These are phyloP conservation scores for Vickermania spadyakhi DNA, from an alignment of 208 protist species.

Conservation along the genomic window DNA sequence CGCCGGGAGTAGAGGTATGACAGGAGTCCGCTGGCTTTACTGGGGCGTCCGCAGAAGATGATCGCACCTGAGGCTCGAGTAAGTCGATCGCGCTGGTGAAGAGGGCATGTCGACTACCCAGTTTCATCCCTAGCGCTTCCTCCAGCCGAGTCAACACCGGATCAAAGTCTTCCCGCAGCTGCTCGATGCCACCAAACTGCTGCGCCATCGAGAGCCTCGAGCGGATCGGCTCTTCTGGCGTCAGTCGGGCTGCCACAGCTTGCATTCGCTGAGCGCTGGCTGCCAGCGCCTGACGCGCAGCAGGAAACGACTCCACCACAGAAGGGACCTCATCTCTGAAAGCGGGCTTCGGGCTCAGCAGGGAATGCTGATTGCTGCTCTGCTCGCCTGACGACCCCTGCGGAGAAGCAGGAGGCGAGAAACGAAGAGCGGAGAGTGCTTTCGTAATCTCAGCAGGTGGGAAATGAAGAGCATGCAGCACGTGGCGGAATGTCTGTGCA, in stretches of 20 bases:
- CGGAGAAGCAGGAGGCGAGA: slow-evolving; percentile 27
- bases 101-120: slow-evolving; percentile 77
- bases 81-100: slow-evolving; percentile 69
- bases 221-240: slow-evolving; percentile 5
- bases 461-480: slow-evolving; percentile 58
- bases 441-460: slow-evolving; percentile 39
- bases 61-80: slow-evolving; percentile 6
- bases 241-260: slow-evolving; percentile 15
- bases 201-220: slow-evolving; percentile 13
- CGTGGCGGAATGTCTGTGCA: slow-evolving; percentile 66
- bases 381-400: slow-evolving; percentile 6
- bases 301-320: slow-evolving; percentile 54
- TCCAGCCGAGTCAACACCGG: slow-evolving; percentile 68
- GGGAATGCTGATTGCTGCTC: slow-evolving; percentile 15
- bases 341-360: slow-evolving; percentile 61
- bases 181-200: slow-evolving; percentile 64
- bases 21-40: not conserved
- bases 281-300: slow-evolving; percentile 41
- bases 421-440: slow-evolving; percentile 50
- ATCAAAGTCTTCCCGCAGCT: slow-evolving; percentile 79
- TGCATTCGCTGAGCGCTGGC: slow-evolving; percentile 44
- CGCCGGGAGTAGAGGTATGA: too few relatives aligned
- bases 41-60: not conserved
- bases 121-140: slow-evolving; percentile 68
- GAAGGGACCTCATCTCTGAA: slow-evolving; percentile 59